Evolutionary conservation across 208 protist genomes (phyloP), one percentile per base, ranked within the genome.

Genomic region (Leptomonas seymouri): DNA sequence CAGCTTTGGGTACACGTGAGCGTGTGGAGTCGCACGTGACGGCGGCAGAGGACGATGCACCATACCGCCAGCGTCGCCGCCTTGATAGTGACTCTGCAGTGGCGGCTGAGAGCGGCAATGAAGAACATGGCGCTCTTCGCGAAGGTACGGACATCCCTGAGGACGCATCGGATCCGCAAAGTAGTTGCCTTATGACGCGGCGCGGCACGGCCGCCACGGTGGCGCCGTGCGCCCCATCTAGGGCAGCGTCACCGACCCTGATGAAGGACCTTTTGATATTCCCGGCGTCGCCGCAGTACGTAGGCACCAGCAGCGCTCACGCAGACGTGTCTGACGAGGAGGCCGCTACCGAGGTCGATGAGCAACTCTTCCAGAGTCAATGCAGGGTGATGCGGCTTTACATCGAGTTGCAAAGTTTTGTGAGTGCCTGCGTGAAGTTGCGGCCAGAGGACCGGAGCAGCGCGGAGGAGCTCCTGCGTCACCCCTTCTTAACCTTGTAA

Each of bases 401-500:
- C 68, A 75, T 84, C 39, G 78, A 71, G 16, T 58, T 93, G 65
- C 76, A 81, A 41, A 64, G 82, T 53, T 93, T 95, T 67, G 63
- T 90, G 42, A 25, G 36, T 0, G 63, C 67, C 20, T 95, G 90
- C 54, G 65, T 93, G 46, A 80, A 54, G 21, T 68, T 93, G 51
- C 60, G 67, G 14, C 90, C 90, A 20, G 87, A 89, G 57, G 82
- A 91, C 27, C 82, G 90, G 16, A 76, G 73, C 28, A 82, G 75
- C 30, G 75, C 84, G 18, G 85, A 81, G 54, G 77, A 89, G 39
- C 61, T 95, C 20, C 76, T 92, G 20, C 75, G 54, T 7, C 90
- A 95, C 39, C 87, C 90, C 5, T 93, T 95, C 59, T 65, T 95
- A 5, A 73, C 54, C 0, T 42, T 82, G 44, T 81, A n/a, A 16